Evolutionary conservation across 2,329 filamentous ascomycete species (phyloP).

Genomic region (Aureobasidium sp.): DNA sequence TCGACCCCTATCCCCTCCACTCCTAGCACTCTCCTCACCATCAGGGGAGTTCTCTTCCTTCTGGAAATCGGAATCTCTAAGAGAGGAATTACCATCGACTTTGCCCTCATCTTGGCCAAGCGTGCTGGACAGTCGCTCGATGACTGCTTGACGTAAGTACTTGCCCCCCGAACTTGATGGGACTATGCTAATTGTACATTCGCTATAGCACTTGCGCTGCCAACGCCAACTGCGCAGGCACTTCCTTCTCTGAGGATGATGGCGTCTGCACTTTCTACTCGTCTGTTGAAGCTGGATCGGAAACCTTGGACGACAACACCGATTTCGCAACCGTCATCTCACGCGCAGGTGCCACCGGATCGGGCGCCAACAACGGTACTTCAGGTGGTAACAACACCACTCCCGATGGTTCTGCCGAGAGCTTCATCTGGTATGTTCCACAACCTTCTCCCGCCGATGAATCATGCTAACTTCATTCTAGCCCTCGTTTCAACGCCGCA

Average conservation of each 20-base stretch:
- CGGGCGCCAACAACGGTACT: background rate
- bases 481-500: background rate
- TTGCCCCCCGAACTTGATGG: too few relatives aligned
- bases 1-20: background rate
- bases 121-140: background rate
- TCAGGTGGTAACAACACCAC: background rate
- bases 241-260: background rate
- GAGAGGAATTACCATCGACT: conserved; percentile 1
- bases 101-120: background rate
- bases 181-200: too few relatives aligned
- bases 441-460: background rate
- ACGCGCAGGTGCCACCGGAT: background rate
- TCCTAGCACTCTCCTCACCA: background rate
- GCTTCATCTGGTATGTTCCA: background rate
- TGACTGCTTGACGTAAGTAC: conserved; percentile 1
- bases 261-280: conserved; percentile 5
- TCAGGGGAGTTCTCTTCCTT: background rate
- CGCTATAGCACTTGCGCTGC: background rate
- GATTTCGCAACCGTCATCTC: background rate
- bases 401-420: background rate
- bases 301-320: too few relatives aligned
- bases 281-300: background rate
- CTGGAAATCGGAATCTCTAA: background rate
- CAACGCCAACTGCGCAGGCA: background rate
- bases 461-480: background rate